These are phyloP conservation scores for Aphanocladium album DNA, from an alignment of 2,329 filamentous ascomycete genomes.

Conservation along the genomic window DNA sequence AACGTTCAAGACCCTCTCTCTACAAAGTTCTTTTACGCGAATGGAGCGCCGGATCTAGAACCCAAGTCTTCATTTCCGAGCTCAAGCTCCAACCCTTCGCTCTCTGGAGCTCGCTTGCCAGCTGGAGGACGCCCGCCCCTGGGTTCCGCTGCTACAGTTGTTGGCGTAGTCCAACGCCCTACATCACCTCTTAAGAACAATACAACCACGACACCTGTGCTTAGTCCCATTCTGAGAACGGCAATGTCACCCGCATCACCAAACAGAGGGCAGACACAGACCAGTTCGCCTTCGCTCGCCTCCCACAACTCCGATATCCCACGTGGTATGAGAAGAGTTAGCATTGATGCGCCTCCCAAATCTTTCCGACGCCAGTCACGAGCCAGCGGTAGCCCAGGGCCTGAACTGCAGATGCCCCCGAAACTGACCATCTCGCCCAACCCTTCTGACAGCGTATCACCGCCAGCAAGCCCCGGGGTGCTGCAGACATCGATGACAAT, in stretches of 20 bases:
- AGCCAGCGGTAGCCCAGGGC: slow-evolving; percentile 32
- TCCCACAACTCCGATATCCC: slow-evolving; percentile 15
- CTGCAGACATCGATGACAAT: slow-evolving; percentile 40
- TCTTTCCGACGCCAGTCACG: slow-evolving; percentile 35
- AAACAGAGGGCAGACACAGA: slow-evolving; percentile 27
- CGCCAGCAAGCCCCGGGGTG: slow-evolving; percentile 28
- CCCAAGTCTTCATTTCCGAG: slow-evolving; percentile 31
- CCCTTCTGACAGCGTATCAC: slow-evolving; percentile 33
- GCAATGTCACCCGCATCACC: slow-evolving; percentile 21
- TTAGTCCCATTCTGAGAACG: slow-evolving; percentile 17
- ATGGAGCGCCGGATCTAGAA: slow-evolving; percentile 51
- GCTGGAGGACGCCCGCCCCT: slow-evolving; percentile 33
- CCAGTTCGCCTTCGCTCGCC: slow-evolving; percentile 33
- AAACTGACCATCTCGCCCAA: slow-evolving; percentile 30
- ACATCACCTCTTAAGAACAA: slow-evolving; percentile 46
- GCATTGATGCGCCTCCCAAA: slow-evolving; percentile 35
- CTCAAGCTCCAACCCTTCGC: slow-evolving; percentile 39
- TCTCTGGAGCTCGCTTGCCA: slow-evolving; percentile 38
- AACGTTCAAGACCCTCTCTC: slow-evolving; percentile 34
- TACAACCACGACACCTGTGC: slow-evolving; percentile 18
- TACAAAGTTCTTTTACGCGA: slow-evolving; percentile 72
- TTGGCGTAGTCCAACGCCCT: slow-evolving; percentile 35
- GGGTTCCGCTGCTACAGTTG: slow-evolving; percentile 23
- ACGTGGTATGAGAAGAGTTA: slow-evolving; percentile 36
- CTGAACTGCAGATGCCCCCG: slow-evolving; percentile 33